These are phyloP conservation scores for Macrocybe gigantea DNA, from an alignment of 768 basidiomycete species.

Conservation along the genomic window DNA sequence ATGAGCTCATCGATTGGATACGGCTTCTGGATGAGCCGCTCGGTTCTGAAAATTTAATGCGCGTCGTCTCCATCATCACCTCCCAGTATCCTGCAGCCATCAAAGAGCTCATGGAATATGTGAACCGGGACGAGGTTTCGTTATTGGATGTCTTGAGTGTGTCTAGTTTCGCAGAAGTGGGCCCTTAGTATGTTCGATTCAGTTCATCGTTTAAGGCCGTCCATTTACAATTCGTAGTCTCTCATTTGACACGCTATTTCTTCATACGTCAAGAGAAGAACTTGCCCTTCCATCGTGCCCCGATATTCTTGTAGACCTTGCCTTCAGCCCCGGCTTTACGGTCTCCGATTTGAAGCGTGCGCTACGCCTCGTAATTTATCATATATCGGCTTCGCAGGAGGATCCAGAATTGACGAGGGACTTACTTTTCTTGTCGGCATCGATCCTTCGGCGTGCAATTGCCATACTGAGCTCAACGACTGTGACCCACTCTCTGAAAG, in stretches of 20 bases:
- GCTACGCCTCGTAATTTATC: slow-evolving; percentile 31
- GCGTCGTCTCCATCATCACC: slow-evolving; percentile 31
- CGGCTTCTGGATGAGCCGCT: slow-evolving; percentile 38
- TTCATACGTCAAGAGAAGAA: slow-evolving; percentile 21
- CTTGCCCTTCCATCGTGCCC: slow-evolving; percentile 22
- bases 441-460: slow-evolving; percentile 25
- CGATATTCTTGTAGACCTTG: slow-evolving; percentile 26
- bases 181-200: slow-evolving; percentile 6
- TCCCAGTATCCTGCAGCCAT: slow-evolving; percentile 38
- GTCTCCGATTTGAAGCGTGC: slow-evolving; percentile 27
- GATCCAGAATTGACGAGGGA: slow-evolving; percentile 17
- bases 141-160: slow-evolving; percentile 35
- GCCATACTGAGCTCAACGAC: slow-evolving; percentile 10
- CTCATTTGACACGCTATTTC: slow-evolving; percentile 41
- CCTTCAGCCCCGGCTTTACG: slow-evolving; percentile 20
- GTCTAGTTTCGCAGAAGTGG: slow-evolving; percentile 15
- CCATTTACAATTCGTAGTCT: slow-evolving; percentile 4
- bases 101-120: slow-evolving; percentile 31
- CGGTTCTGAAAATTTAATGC: slow-evolving; percentile 28
- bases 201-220: not conserved
- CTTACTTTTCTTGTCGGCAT: slow-evolving; percentile 33
- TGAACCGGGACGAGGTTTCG: slow-evolving; percentile 35
- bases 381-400: slow-evolving; percentile 16
- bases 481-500: slow-evolving; percentile 21
- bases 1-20: slow-evolving; percentile 60